Conservation (phyloP, 257 asterid genomes). For the Knoxia roxburghii region DNA sequence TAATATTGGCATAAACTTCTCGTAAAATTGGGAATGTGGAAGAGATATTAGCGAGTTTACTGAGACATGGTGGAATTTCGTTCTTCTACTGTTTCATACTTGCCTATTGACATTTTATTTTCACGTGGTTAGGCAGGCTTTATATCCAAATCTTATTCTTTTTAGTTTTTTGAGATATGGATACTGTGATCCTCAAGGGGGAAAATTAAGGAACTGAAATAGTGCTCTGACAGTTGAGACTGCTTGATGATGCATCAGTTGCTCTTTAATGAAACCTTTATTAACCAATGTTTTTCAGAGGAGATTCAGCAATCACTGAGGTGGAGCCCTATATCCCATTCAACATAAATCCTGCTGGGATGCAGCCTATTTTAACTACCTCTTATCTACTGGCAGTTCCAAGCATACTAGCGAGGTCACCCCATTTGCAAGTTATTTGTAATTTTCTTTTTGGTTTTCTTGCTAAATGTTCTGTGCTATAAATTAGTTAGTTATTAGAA, state of each 20-base stretch:
- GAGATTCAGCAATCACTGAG: constrained; percentile 74
- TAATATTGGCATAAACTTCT: neutral
- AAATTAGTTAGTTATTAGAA: neutral
- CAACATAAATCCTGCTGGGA: constrained; percentile 98
- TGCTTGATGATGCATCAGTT: neutral
- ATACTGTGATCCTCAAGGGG: neutral
- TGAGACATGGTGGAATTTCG: neutral
- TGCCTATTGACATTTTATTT: neutral
- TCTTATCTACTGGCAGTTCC: constrained; percentile 97
- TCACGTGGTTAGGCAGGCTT: neutral
- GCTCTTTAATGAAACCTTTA: neutral
- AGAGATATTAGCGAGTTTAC: neutral
- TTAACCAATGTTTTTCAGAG: constrained; percentile 47
- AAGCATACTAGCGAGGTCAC: constrained; percentile 74
- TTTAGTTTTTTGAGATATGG: too few relatives aligned
- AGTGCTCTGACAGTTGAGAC: neutral
- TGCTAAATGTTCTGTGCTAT: neutral
- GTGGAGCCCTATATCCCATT: constrained; percentile 98
- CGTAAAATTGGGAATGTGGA: neutral
- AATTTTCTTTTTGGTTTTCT: neutral
- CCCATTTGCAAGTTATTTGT: neutral
- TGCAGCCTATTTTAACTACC: constrained; percentile 96
- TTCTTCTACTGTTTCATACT: neutral
- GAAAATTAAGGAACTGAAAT: too few relatives aligned
- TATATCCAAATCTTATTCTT: too few relatives aligned